phyloP scores from a whole-genome alignment of 2,329 filamentous ascomycete species.

The Talaromyces rugulosus region DNA sequence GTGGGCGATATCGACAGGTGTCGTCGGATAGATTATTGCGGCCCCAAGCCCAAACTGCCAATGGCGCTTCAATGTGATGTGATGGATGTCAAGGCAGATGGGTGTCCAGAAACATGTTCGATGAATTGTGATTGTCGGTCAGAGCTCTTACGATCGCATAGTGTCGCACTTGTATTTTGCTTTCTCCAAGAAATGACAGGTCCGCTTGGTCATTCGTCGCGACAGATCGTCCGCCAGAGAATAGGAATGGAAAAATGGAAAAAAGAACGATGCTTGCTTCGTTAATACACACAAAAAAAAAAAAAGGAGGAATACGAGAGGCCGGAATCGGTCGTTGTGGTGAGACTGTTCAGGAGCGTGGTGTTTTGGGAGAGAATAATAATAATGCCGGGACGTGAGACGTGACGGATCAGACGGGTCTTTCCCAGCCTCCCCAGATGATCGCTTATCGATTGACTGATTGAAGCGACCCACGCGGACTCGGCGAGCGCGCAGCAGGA shows the following conservation, averaged over 20 bases:
- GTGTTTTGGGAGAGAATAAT: neutral
- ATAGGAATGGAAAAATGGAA: neutral
- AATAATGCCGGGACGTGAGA: neutral
- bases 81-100: neutral
- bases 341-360: neutral
- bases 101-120: neutral
- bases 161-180: neutral
- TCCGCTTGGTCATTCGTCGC: neutral
- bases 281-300: slow-evolving; percentile 6
- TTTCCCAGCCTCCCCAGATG: slow-evolving; percentile 10
- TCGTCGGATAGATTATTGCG: neutral
- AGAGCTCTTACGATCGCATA: neutral
- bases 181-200: neutral
- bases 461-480: slow-evolving; percentile 11
- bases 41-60: neutral
- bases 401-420: neutral
- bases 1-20: neutral
- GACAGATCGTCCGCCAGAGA: neutral
- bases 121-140: neutral
- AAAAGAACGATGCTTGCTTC: slow-evolving; percentile 9
- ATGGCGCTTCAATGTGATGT: neutral
- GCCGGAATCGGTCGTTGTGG: slow-evolving; percentile 13
- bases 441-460: slow-evolving; percentile 10
- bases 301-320: slow-evolving; percentile 9
- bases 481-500: slow-evolving; percentile 4